Conservation (phyloP, 2,329 filamentous ascomycete species). For the Phialophora expanda region DNA sequence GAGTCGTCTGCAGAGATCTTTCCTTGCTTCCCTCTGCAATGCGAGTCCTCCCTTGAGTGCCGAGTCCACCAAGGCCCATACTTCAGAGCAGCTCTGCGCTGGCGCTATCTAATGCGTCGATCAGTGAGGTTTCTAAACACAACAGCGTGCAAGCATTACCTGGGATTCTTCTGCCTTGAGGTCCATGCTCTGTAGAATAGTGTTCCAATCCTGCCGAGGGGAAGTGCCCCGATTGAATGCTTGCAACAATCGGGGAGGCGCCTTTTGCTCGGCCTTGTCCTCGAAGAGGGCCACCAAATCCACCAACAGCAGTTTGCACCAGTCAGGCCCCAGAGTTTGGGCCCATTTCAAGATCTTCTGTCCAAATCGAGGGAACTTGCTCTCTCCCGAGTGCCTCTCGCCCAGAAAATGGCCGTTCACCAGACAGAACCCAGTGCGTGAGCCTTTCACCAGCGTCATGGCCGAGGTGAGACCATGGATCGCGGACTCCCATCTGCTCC, state of each 20-base stretch:
- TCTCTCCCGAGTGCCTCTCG: slow-evolving; percentile 12
- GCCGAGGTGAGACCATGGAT: slow-evolving; percentile 6
- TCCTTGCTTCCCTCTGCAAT: neutral
- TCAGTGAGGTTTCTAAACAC: neutral
- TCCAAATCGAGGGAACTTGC: slow-evolving; percentile 11
- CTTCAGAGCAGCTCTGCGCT: slow-evolving; percentile 12
- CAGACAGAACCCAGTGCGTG: slow-evolving; percentile 10
- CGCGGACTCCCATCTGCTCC: slow-evolving; percentile 4
- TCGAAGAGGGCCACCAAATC: slow-evolving; percentile 14
- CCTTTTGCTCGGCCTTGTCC: slow-evolving; percentile 1
- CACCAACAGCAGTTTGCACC: slow-evolving; percentile 16
- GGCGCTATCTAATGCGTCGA: slow-evolving; percentile 4
- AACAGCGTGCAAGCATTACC: neutral
- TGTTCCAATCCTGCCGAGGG: slow-evolving; percentile 16
- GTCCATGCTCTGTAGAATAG: slow-evolving; percentile 2
- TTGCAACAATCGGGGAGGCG: neutral
- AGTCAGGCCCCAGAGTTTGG: slow-evolving; percentile 2
- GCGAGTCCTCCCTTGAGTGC: neutral
- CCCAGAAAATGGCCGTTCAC: slow-evolving; percentile 8
- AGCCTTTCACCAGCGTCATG: slow-evolving; percentile 8
- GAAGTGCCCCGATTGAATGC: neutral
- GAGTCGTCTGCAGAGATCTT: slow-evolving; percentile 1
- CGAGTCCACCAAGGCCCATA: neutral
- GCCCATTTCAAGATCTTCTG: slow-evolving; percentile 6
- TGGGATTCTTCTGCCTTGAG: slow-evolving; percentile 6